These are phyloP conservation scores for Patellifolia procumbens DNA, from an alignment of 179 eudicot species.

Conservation along the genomic window DNA sequence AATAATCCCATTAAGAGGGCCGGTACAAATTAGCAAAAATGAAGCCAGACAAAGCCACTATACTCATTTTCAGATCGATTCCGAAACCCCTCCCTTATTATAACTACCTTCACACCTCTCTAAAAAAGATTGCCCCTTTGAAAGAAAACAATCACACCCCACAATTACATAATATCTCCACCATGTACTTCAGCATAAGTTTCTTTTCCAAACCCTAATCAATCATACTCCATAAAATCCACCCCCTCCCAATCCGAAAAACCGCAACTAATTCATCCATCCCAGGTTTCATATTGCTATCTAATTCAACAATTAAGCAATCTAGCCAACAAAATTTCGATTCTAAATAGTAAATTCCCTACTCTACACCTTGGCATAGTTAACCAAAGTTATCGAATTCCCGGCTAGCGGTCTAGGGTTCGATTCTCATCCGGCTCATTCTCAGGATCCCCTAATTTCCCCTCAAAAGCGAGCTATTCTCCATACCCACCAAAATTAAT, in stretches of 20 bases:
- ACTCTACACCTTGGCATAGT: too few species aligned
- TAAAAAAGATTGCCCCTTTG: background rate
- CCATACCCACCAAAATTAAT: too few species aligned
- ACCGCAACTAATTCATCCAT: background rate
- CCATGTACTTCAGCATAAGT: background rate
- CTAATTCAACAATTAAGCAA: background rate
- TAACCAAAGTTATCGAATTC: background rate
- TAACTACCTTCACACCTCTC: background rate
- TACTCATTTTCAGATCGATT: background rate
- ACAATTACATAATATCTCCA: background rate
- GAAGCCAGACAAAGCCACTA: background rate
- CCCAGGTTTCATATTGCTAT: too few species aligned
- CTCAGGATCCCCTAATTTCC: too few species aligned
- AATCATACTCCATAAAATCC: background rate
- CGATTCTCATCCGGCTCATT: background rate
- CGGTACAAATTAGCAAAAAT: too few species aligned
- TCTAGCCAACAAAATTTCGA: background rate
- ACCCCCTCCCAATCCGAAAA: background rate
- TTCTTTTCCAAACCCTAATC: conserved; percentile 17
- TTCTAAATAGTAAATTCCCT: too few species aligned
- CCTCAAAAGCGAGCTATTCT: too few species aligned
- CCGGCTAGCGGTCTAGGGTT: too few species aligned
- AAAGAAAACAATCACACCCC: background rate
- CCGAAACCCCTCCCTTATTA: background rate
- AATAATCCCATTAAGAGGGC: too few species aligned